These are phyloP conservation scores for Helianthus tuberosus DNA, from an alignment of 129 eudicot genomes.

Conservation along the genomic window DNA sequence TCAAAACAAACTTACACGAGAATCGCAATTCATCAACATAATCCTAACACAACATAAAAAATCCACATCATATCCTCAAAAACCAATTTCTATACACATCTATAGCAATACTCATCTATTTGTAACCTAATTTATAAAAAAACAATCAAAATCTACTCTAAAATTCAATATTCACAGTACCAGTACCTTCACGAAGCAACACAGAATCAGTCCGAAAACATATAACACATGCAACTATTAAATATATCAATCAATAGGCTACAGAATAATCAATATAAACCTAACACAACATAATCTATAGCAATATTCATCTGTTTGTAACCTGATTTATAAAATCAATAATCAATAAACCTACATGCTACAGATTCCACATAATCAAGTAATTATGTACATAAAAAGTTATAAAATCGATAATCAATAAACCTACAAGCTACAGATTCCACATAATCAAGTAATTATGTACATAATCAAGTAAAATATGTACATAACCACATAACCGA, in stretches of 20 bases:
- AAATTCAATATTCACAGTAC: background rate
- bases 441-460: background rate
- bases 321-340: background rate
- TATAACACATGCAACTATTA: background rate
- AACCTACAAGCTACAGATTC: background rate
- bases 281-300: background rate
- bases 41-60: background rate
- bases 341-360: background rate
- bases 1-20: too few species aligned
- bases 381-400: too few species aligned
- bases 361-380: background rate
- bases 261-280: background rate
- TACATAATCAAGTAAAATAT: background rate
- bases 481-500: slow-evolving; percentile 2
- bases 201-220: background rate
- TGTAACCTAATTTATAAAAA: background rate
- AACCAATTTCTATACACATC: background rate
- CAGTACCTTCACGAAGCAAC: background rate
- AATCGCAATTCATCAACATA: background rate
- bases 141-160: background rate
- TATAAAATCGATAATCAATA: too few species aligned
- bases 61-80: background rate
- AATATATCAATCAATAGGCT: background rate
- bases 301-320: slow-evolving; percentile 1
- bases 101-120: background rate